These are phyloP conservation scores for Anisodus acutangulus DNA, from an alignment of 257 asterid genomes.

Conservation along the genomic window DNA sequence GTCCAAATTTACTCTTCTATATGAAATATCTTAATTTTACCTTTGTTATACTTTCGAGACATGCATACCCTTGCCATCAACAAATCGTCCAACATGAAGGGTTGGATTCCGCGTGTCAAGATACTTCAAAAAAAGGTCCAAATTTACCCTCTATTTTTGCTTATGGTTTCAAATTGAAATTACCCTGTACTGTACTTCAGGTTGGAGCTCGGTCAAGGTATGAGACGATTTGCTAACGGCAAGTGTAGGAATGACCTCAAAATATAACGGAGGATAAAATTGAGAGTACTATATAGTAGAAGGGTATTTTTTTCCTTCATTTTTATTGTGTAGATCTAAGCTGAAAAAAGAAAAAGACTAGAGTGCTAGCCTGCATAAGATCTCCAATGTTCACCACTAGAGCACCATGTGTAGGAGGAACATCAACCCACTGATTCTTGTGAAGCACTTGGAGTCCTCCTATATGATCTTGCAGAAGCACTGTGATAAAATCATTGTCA, in stretches of 20 bases:
- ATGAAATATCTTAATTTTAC: background rate
- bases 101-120: background rate
- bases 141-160: background rate
- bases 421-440: constrained; percentile 50
- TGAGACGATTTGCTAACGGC: background rate
- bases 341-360: background rate
- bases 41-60: background rate
- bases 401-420: constrained; percentile 55
- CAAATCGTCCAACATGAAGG: background rate
- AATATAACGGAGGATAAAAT: background rate
- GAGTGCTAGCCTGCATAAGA: constrained; percentile 51
- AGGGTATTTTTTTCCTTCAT: background rate
- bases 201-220: background rate
- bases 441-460: constrained; percentile 60
- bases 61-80: background rate
- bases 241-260: background rate
- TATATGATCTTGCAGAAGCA: constrained; percentile 50
- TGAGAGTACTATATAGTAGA: background rate
- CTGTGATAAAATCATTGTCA: constrained; percentile 53
- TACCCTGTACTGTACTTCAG: background rate
- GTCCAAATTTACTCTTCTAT: background rate
- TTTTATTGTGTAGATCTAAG: background rate
- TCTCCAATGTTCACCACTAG: constrained; percentile 53
- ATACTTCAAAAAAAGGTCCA: background rate
- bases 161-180: background rate